Evolutionary conservation across 2,329 filamentous ascomycete genomes (phyloP).

Genomic region (Apiospora sp.): DNA sequence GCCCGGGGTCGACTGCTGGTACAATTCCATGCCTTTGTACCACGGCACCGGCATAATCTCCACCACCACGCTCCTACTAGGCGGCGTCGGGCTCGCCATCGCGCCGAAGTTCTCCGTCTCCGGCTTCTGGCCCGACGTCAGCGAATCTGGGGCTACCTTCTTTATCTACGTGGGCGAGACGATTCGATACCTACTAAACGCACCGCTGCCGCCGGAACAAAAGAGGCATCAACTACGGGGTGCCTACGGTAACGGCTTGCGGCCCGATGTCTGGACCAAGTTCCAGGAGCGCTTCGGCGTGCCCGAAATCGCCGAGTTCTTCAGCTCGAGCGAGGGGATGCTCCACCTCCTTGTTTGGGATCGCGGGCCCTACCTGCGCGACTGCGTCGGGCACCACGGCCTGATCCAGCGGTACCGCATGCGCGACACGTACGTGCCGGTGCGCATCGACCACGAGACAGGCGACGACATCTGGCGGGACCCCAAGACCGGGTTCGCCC

Average conservation of each 20-base stretch:
- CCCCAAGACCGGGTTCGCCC: conserved; percentile 72
- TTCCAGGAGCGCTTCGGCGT: conserved; percentile 68
- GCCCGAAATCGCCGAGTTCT: conserved; percentile 71
- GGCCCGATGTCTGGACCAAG: conserved; percentile 69
- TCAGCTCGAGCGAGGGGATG: conserved; percentile 75
- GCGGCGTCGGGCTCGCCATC: conserved; percentile 61
- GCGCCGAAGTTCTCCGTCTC: conserved; percentile 70
- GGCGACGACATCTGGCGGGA: conserved; percentile 70
- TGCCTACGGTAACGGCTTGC: conserved; percentile 69
- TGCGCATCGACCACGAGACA: conserved; percentile 70
- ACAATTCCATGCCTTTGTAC: conserved; percentile 76
- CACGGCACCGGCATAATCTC: conserved; percentile 73
- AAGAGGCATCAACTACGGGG: conserved; percentile 60
- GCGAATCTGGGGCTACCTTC: conserved; percentile 68
- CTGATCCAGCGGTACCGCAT: conserved; percentile 58
- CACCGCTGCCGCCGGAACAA: conserved; percentile 63
- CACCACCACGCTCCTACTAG: conserved; percentile 58
- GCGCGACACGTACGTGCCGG: conserved; percentile 66
- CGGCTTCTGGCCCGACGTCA: conserved; percentile 74
- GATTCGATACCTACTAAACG: conserved; percentile 72
- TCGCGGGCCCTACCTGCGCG: conserved; percentile 64
- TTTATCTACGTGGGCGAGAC: conserved; percentile 82
- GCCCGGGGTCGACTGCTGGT: conserved; percentile 63
- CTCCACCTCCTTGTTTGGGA: conserved; percentile 65
- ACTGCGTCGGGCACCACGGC: conserved; percentile 74